phyloP scores from a whole-genome alignment of 2,329 filamentous ascomycete genomes.

The Thielaviopsis populi region DNA sequence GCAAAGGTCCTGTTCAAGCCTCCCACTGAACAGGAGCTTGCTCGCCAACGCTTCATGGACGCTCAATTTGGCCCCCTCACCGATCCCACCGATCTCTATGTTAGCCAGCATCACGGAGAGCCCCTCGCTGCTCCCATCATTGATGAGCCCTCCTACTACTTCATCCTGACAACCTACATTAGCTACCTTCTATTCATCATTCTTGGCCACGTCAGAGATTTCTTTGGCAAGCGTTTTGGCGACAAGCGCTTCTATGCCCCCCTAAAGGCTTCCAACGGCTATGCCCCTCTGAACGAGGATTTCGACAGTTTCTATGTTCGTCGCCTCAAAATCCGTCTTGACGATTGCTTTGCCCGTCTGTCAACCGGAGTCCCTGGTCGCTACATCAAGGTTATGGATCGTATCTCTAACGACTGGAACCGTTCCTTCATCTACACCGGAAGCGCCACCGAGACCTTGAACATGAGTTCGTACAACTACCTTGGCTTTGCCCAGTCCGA shows the following conservation, averaged over 20 bases:
- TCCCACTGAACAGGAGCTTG: constrained; percentile 67
- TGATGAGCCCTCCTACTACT: constrained; percentile 94
- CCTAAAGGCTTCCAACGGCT: constrained; percentile 70
- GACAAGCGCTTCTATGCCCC: constrained; percentile 69
- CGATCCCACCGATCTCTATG: constrained; percentile 69
- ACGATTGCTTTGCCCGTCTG: constrained; percentile 89
- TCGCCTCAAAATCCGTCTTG: constrained; percentile 81
- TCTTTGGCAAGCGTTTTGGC: constrained; percentile 92
- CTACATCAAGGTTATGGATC: constrained; percentile 84
- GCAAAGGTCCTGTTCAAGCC: constrained; percentile 76
- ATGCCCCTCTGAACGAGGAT: constrained; percentile 89
- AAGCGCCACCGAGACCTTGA: constrained; percentile 83
- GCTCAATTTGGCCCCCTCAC: constrained; percentile 83
- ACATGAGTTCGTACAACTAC: constrained; percentile 99
- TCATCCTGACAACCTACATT: constrained; percentile 92
- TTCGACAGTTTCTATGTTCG: constrained; percentile 98
- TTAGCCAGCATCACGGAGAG: constrained; percentile 71
- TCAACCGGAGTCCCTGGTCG: constrained; percentile 87
- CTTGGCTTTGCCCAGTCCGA: constrained; percentile 96
- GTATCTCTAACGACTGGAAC: constrained; percentile 83
- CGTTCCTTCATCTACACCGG: constrained; percentile 77
- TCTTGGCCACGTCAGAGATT: constrained; percentile 89
- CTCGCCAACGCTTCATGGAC: constrained; percentile 59
- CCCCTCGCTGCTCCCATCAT: constrained; percentile 71
- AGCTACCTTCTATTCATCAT: constrained; percentile 93